These are phyloP conservation scores for Fusarium sp. DNA, from an alignment of 2,329 filamentous ascomycete genomes.

Conservation along the genomic window DNA sequence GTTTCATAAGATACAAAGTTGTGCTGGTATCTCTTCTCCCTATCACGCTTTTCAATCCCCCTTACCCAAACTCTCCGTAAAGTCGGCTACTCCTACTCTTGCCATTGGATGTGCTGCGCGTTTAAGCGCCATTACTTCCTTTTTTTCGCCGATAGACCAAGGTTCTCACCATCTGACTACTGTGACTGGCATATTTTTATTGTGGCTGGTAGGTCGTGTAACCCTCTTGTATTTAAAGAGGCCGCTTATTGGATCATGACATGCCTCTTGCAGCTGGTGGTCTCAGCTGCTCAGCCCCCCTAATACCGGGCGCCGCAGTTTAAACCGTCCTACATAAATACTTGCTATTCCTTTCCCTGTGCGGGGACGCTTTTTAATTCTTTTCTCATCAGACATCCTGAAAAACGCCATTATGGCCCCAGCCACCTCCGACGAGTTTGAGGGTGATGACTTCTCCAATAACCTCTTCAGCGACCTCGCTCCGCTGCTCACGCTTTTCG, in stretches of 20 bases:
- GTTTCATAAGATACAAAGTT: background rate
- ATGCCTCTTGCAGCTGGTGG: background rate
- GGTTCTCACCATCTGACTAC: background rate
- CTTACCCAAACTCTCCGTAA: background rate
- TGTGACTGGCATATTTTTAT: background rate
- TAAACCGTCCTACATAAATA: background rate
- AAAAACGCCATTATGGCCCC: background rate
- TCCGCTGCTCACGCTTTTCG: constrained; percentile 48
- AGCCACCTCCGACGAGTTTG: background rate
- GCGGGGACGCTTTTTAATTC: too few relatives aligned
- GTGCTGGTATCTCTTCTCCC: background rate
- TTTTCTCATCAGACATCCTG: background rate
- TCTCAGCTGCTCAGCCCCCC: background rate
- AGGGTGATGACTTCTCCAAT: background rate
- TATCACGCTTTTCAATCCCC: background rate
- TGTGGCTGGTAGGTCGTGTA: background rate
- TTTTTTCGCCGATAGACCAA: background rate
- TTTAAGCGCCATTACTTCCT: background rate
- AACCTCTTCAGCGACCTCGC: background rate
- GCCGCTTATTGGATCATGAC: background rate
- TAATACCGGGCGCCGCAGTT: background rate
- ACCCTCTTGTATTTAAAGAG: background rate
- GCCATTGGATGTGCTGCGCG: background rate
- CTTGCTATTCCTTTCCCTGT: background rate
- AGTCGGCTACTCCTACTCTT: background rate